phyloP scores from a whole-genome alignment of 2,329 filamentous ascomycete species.

The Podosphaera aphanis region DNA sequence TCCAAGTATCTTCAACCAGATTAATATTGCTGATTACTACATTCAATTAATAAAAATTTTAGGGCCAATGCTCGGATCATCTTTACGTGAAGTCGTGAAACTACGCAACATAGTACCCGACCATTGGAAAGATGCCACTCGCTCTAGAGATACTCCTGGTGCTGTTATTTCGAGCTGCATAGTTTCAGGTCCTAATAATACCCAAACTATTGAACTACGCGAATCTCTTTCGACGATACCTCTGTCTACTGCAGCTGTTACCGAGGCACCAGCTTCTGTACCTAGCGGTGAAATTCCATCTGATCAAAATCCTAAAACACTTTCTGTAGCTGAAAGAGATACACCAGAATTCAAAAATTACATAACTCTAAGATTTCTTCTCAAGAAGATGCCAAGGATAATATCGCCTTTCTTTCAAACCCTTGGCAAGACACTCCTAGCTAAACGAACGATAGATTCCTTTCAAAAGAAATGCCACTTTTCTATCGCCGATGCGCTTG shows the following conservation, averaged over 20 bases:
- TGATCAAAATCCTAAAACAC: conserved; percentile 5
- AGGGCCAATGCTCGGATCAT: conserved; percentile 54
- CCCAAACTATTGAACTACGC: neutral
- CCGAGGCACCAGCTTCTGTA: neutral
- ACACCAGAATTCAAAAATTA: conserved; percentile 44
- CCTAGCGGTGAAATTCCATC: neutral
- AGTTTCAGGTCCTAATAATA: conserved; percentile 3
- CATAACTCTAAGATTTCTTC: conserved; percentile 48
- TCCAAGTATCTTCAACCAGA: conserved; percentile 41
- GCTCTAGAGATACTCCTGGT: conserved; percentile 9
- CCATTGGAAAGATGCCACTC: conserved; percentile 25
- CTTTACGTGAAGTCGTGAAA: conserved; percentile 65
- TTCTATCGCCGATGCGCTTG: conserved; percentile 40
- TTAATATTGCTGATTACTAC: conserved; percentile 75
- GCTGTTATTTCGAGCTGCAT: conserved; percentile 5
- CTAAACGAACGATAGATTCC: conserved; percentile 46
- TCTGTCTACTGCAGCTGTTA: conserved; percentile 1
- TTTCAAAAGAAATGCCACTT: conserved; percentile 30
- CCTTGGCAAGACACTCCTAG: conserved; percentile 58
- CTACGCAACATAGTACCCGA: conserved; percentile 52
- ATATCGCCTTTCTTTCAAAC: conserved; percentile 73
- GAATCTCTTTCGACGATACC: neutral
- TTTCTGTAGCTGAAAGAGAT: conserved; percentile 22
- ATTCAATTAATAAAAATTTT: conserved; percentile 48
- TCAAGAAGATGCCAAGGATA: conserved; percentile 55